A percentile compares a stretch with the other conserved stretches of the same genome.
These are phyloP conservation scores for Thuja plicata DNA, from an alignment of 83 land plant genomes.

Conservation along the genomic window DNA sequence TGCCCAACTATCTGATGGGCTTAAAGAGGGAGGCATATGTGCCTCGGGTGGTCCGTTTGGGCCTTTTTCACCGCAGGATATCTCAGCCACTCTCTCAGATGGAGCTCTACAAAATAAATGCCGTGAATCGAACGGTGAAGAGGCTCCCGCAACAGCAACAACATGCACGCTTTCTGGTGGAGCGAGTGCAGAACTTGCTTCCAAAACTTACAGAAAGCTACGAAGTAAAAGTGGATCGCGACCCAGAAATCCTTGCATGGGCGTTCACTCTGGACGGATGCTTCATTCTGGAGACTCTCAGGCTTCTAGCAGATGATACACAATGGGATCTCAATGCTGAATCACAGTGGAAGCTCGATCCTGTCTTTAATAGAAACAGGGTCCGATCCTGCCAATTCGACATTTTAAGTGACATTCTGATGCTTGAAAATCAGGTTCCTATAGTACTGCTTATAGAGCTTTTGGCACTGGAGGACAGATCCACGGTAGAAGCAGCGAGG, in stretches of 20 bases:
- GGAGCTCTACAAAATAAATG: not conserved
- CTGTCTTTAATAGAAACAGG: not conserved
- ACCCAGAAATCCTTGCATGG: not conserved
- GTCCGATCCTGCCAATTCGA: not conserved
- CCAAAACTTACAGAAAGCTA: not conserved
- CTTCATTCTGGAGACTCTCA: not conserved
- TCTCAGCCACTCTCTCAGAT: not conserved
- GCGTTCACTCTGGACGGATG: not conserved
- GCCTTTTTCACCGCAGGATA: not conserved
- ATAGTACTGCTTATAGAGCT: not conserved
- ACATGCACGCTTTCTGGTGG: not conserved
- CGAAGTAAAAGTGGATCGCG: not conserved
- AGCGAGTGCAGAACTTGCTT: not conserved
- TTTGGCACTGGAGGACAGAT: not conserved
- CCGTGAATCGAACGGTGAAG: not conserved
- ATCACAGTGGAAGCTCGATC: not conserved
- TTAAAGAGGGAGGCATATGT: not conserved
- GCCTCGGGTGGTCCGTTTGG: not conserved
- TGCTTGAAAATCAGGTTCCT: not conserved
- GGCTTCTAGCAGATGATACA: not conserved
- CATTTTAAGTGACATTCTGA: no score
- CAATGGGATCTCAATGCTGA: not conserved
- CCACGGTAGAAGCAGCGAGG: not conserved
- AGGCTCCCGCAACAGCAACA: not conserved
- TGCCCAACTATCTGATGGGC: not conserved